A percentile compares a stretch with the other conserved stretches of the same genome.
Conservation (phyloP, 345 rosid genomes). For the Excoecaria agallocha region DNA sequence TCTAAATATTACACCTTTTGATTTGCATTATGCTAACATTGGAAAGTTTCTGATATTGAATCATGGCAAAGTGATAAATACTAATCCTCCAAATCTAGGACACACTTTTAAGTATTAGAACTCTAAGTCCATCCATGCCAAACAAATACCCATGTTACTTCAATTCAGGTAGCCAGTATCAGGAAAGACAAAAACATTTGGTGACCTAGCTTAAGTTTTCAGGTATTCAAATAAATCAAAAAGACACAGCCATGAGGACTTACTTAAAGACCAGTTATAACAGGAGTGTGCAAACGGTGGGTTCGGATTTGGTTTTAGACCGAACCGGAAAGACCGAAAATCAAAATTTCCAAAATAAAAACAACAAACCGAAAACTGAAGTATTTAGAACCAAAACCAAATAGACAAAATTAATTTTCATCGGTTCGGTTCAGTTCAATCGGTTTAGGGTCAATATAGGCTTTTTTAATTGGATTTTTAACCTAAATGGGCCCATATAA, state of each 20-base stretch:
- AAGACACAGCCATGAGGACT: not conserved
- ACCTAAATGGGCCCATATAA: too few relatives aligned
- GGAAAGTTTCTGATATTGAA: not conserved
- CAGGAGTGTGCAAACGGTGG: too few relatives aligned
- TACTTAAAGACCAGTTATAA: slow-evolving; percentile 2
- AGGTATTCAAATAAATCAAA: not conserved
- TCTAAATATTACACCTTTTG: not conserved
- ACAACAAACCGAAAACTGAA: too few relatives aligned
- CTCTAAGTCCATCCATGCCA: not conserved
- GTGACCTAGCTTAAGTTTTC: not conserved
- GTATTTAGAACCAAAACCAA: too few relatives aligned
- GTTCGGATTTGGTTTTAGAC: too few relatives aligned
- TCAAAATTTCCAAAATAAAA: too few relatives aligned
- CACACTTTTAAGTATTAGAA: not conserved
- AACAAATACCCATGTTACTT: not conserved
- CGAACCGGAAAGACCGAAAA: too few relatives aligned
- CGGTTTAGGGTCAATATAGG: too few relatives aligned
- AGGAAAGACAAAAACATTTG: not conserved
- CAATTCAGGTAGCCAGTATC: not conserved
- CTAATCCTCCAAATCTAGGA: slow-evolving; percentile 2
- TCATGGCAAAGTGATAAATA: not conserved
- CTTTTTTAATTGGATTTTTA: too few relatives aligned
- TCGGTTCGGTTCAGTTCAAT: too few relatives aligned
- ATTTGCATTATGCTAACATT: slow-evolving; percentile 1
- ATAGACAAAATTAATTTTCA: too few relatives aligned